These are phyloP conservation scores for Colletotrichum lupini DNA, from an alignment of 2,329 filamentous ascomycete genomes.

Conservation along the genomic window DNA sequence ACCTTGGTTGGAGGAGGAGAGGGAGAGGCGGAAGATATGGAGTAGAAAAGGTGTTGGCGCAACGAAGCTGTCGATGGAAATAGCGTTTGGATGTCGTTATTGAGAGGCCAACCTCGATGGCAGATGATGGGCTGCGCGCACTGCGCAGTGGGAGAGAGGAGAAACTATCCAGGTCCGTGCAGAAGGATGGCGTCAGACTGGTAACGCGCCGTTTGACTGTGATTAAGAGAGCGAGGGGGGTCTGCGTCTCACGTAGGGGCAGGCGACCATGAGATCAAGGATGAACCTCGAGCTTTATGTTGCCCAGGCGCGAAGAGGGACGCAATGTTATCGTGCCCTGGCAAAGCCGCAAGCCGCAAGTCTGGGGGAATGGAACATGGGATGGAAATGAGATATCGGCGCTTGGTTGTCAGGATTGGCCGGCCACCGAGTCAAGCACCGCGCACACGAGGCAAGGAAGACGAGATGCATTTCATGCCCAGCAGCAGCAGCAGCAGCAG, in stretches of 20 bases:
- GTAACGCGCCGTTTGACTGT: slow-evolving; percentile 13
- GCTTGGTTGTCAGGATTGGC: slow-evolving; percentile 5
- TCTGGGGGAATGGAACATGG: neutral
- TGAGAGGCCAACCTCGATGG: neutral
- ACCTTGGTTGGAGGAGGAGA: neutral
- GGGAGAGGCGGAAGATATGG: neutral
- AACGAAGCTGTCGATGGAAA: neutral
- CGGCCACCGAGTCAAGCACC: slow-evolving; percentile 22
- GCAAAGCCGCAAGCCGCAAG: neutral
- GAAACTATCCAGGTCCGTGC: slow-evolving; percentile 19
- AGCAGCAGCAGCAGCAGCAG: no score
- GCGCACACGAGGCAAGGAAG: neutral
- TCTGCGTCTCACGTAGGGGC: slow-evolving; percentile 27
- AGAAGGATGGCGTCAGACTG: slow-evolving; percentile 29
- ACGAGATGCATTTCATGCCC: slow-evolving; percentile 3
- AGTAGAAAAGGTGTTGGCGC: neutral
- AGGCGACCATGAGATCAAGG: slow-evolving; percentile 26
- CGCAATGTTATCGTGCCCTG: neutral
- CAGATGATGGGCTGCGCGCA: neutral
- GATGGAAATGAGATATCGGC: slow-evolving; percentile 18
- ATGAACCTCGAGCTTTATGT: slow-evolving; percentile 28
- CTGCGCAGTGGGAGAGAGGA: neutral
- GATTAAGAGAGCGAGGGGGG: slow-evolving; percentile 21
- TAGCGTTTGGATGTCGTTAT: neutral
- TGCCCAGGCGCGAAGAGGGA: neutral